These are phyloP conservation scores for Penicillium hesseltinei DNA, from an alignment of 2,329 filamentous ascomycete species.

Conservation along the genomic window DNA sequence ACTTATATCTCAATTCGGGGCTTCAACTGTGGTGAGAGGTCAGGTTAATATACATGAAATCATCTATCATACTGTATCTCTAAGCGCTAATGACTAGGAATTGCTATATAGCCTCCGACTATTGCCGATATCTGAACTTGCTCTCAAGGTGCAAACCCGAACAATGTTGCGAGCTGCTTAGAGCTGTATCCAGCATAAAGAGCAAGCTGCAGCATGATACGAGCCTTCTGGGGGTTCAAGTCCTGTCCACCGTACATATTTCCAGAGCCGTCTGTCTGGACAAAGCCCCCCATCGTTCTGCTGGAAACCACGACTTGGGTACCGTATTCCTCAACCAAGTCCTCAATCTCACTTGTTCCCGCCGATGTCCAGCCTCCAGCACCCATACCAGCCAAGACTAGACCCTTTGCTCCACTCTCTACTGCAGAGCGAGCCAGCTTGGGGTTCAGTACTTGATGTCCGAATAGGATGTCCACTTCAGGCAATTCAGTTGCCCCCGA, in stretches of 20 bases:
- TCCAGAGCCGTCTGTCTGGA: not conserved
- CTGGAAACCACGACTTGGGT: not conserved
- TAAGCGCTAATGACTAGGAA: not conserved
- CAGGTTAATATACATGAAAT: not conserved
- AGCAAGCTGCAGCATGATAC: not conserved
- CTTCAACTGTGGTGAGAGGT: not conserved
- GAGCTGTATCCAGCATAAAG: not conserved
- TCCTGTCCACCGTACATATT: not conserved
- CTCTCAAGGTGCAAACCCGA: not conserved
- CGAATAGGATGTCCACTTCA: not conserved
- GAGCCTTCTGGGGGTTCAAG: not conserved
- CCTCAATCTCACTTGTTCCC: not conserved
- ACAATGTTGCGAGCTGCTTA: not conserved
- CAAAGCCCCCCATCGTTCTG: not conserved
- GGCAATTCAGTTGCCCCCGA: not conserved
- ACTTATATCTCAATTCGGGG: not conserved
- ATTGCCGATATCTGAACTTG: not conserved
- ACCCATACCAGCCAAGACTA: not conserved
- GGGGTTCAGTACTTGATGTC: not conserved
- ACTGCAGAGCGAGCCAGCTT: not conserved
- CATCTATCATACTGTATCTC: not conserved
- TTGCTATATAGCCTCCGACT: not conserved
- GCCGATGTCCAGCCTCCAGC: not conserved
- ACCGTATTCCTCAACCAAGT: not conserved
- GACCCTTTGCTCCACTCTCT: not conserved